These are phyloP conservation scores for Withania somnifera DNA, from an alignment of 305 asterid species.

Conservation along the genomic window DNA sequence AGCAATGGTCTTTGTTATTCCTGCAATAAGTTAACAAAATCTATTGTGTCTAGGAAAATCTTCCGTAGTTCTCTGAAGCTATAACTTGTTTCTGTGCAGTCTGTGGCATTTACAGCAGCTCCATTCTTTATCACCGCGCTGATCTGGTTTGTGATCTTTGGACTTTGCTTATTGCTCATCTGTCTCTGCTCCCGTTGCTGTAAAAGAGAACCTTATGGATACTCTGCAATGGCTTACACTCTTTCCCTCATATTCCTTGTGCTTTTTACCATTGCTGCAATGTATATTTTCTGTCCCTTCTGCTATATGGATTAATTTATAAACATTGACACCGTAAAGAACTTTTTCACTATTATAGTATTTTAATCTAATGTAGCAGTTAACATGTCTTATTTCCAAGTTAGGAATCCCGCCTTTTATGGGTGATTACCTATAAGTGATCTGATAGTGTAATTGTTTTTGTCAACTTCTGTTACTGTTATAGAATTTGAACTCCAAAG, in stretches of 20 bases:
- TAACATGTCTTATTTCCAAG: not conserved
- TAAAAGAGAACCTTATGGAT: slow-evolving; percentile 47
- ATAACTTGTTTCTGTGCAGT: slow-evolving; percentile 36
- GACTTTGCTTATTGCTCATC: slow-evolving; percentile 40
- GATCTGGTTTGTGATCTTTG: slow-evolving; percentile 57
- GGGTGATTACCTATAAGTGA: not conserved
- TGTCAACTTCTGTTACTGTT: not conserved
- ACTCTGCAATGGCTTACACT: slow-evolving; percentile 54
- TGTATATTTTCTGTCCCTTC: slow-evolving; percentile 21
- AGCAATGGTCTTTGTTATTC: not conserved
- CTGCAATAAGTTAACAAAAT: not conserved
- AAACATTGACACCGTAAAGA: not conserved
- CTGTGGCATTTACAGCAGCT: slow-evolving; percentile 58
- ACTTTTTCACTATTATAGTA: not conserved
- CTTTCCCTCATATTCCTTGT: slow-evolving; percentile 55
- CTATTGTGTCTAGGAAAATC: not conserved
- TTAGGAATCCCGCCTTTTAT: not conserved
- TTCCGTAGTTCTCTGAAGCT: not conserved
- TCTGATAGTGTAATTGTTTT: not conserved
- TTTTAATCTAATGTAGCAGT: not conserved
- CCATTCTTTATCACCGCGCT: slow-evolving; percentile 55
- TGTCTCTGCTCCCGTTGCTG: slow-evolving; percentile 45
- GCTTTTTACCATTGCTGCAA: slow-evolving; percentile 44
- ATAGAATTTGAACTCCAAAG: too few relatives aligned
- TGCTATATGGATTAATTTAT: not conserved